A percentile compares a stretch with the other conserved stretches of the same genome.
Conservation (phyloP, 2,329 filamentous ascomycete species). For the Emergomyces orientalis region DNA sequence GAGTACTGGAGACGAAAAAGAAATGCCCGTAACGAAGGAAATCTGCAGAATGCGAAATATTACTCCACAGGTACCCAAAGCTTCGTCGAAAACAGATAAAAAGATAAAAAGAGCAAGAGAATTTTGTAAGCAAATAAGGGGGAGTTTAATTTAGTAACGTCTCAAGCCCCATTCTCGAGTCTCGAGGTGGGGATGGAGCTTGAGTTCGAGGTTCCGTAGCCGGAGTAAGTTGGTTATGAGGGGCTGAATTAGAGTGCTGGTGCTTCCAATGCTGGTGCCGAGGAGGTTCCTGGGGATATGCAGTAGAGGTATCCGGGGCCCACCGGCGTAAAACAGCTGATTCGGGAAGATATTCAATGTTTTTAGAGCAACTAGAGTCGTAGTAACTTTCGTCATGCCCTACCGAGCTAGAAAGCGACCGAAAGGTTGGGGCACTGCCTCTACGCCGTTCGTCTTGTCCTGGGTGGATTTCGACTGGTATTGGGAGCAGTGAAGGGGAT, state of each 20-base stretch:
- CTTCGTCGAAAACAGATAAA: neutral
- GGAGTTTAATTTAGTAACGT: constrained; percentile 30
- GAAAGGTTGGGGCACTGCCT: constrained; percentile 23
- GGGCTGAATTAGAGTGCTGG: constrained; percentile 11
- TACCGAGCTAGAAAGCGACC: constrained; percentile 11
- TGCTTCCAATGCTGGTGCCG: constrained; percentile 7
- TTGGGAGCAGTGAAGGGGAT: constrained; percentile 34
- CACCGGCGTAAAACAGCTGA: neutral
- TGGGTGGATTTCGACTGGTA: constrained; percentile 38
- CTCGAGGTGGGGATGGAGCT: constrained; percentile 22
- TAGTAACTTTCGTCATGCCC: constrained; percentile 4
- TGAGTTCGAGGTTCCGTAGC: constrained; percentile 22
- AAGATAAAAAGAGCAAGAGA: neutral
- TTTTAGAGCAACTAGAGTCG: constrained; percentile 5
- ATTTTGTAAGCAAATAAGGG: neutral
- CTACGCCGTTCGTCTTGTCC: constrained; percentile 27
- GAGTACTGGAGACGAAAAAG: neutral
- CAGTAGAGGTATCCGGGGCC: neutral
- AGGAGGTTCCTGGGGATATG: constrained; percentile 1
- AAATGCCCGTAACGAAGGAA: neutral
- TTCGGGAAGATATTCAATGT: constrained; percentile 7
- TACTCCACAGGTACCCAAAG: constrained; percentile 1
- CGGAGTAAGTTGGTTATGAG: constrained; percentile 11
- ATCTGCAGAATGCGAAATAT: neutral
- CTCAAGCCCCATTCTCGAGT: constrained; percentile 33